Conservation (phyloP, 1,139 yeast genomes). For the Suhomyces atakaporum region DNA sequence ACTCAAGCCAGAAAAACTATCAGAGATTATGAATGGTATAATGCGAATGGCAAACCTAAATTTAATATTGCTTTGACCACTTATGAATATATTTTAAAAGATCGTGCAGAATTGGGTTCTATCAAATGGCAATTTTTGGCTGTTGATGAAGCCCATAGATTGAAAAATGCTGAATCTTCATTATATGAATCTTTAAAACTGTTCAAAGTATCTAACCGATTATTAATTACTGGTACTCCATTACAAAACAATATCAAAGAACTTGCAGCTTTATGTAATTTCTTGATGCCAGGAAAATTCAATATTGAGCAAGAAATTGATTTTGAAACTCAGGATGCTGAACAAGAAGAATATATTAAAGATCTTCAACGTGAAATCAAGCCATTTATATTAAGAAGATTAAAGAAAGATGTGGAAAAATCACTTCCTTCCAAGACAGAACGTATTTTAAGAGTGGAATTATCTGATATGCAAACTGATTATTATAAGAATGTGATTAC, state of each 20-base stretch:
- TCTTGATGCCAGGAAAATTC: slow-evolving; percentile 93
- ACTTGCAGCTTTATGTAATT: slow-evolving; percentile 90
- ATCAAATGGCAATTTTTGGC: slow-evolving; percentile 96
- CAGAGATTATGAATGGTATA: slow-evolving; percentile 82
- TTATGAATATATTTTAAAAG: slow-evolving; percentile 92
- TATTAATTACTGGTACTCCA: slow-evolving; percentile 97
- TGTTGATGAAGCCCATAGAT: slow-evolving; percentile 97
- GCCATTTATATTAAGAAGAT: slow-evolving; percentile 88
- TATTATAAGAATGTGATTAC: slow-evolving; percentile 93
- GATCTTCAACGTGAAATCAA: slow-evolving; percentile 81
- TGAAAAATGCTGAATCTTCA: slow-evolving; percentile 92
- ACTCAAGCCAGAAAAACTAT: slow-evolving; percentile 80
- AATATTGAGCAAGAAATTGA: slow-evolving; percentile 92
- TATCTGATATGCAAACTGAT: slow-evolving; percentile 92
- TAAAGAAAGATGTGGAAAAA: slow-evolving; percentile 96
- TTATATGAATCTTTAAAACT: slow-evolving; percentile 83
- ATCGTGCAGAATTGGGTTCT: slow-evolving; percentile 73
- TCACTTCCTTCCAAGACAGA: slow-evolving; percentile 94
- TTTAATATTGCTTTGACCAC: slow-evolving; percentile 90
- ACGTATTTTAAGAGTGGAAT: slow-evolving; percentile 89
- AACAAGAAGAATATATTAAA: slow-evolving; percentile 86
- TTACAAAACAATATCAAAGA: slow-evolving; percentile 94
- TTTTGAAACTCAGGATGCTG: slow-evolving; percentile 79
- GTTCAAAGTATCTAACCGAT: slow-evolving; percentile 79
- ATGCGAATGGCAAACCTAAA: slow-evolving; percentile 60